Evolutionary conservation across 2,329 filamentous ascomycete genomes (phyloP).

Genomic region (Tothia fuscella): DNA sequence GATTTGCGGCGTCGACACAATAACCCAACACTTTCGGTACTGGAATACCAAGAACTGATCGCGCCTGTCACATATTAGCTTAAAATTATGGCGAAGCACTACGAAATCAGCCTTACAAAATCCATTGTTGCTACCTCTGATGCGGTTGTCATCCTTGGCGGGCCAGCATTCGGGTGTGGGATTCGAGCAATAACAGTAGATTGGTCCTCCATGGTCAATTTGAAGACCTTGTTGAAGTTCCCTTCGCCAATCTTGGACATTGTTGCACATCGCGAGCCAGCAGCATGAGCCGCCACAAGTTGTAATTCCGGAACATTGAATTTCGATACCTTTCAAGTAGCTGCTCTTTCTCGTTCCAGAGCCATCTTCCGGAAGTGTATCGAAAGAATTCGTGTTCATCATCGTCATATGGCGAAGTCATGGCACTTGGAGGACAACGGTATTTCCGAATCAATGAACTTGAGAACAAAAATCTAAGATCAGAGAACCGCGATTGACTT

Average conservation of each 20-base stretch:
- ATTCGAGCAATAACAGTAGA: slow-evolving; percentile 15
- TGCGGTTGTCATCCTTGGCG: slow-evolving; percentile 14
- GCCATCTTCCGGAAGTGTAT: slow-evolving; percentile 7
- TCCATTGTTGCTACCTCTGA: slow-evolving; percentile 15
- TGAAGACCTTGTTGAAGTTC: slow-evolving; percentile 19
- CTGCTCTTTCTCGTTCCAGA: slow-evolving; percentile 5
- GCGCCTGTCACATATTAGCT: too few relatives aligned
- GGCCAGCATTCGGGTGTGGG: slow-evolving; percentile 17
- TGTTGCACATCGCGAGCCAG: slow-evolving; percentile 15
- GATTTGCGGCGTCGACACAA: background rate
- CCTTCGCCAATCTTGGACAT: slow-evolving; percentile 24
- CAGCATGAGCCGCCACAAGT: slow-evolving; percentile 16
- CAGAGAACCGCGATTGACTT: too few relatives aligned
- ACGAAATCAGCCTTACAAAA: slow-evolving; percentile 13
- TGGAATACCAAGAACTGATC: too few relatives aligned
- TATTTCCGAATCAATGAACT: too few relatives aligned
- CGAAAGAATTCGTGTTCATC: too few relatives aligned
- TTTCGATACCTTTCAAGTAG: background rate
- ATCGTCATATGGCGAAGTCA: too few relatives aligned
- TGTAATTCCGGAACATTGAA: slow-evolving; percentile 19
- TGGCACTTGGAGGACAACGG: too few relatives aligned
- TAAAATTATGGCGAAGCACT: too few relatives aligned
- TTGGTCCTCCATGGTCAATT: slow-evolving; percentile 15
- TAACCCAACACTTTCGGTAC: slow-evolving; percentile 1
- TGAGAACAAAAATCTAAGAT: too few relatives aligned